Evolutionary conservation across 495 filamentous ascomycete genomes (phyloP), one percentile per base, ranked within the genome.

Genomic region (Podospora appendiculata): DNA sequence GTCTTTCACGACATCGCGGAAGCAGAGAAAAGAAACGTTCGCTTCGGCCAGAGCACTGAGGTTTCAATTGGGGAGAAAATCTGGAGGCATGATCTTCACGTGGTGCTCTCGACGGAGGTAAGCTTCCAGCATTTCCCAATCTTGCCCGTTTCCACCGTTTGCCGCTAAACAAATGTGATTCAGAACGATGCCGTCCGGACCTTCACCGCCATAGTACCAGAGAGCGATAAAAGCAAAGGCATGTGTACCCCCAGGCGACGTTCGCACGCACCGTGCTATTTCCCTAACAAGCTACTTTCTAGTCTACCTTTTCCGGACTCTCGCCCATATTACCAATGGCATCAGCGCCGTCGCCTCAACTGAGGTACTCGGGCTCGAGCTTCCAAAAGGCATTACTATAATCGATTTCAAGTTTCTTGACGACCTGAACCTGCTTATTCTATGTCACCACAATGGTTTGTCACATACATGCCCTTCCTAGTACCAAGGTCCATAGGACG

Each of bases 1-100:
- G 64, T 81, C 1, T 79, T 81, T 38, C 55, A 68, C 19, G 71
- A 75, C 17, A 80, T 82, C 52, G 78, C 79, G 8, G 70, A 79
- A 51, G 76, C 77, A 8, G 71, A 80, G 55, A 76, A 75, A 52
- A 63, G 78, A 43, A 74, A 71, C 47, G 78, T 82, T 6, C 64
- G 72, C 13, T 79, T 82, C 53, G 79, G 79, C 1, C 61, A 69
- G 39, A 59, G 57, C 8, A 64, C 69, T 2, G 59, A 67, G 19
- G 48, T 80, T 32, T 59, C 65, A 45, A 32, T 71, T 14, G 66
- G 68, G 1, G 42, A 56, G 39, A 62, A 51, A 25, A 67, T 78
- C 17, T 70, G 61, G 53, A 70, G 63, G 19, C 61, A 70, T 32
- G 73, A 74, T 52, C 36, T 73, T 42, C 50, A 54, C 6, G 60